Evolutionary conservation across 345 rosid species (phyloP).

Genomic region (Barbarea vulgaris): DNA sequence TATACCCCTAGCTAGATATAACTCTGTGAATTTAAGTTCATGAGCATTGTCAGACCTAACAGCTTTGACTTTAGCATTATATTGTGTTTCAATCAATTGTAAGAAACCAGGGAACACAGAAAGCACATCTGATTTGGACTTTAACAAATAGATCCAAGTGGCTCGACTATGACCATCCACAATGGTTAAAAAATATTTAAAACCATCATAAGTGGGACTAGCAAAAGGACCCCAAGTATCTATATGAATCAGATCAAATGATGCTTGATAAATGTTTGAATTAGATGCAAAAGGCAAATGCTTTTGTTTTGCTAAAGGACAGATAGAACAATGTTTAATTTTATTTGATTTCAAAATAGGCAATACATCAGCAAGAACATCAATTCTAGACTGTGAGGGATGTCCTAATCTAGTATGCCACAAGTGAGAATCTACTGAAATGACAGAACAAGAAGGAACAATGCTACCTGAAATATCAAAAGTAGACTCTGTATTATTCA

Average conservation of each 20-base stretch:
- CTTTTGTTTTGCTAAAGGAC: not conserved
- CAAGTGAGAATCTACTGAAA: not conserved
- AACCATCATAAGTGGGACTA: not conserved
- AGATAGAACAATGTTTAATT: not conserved
- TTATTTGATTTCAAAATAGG: not conserved
- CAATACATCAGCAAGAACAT: not conserved
- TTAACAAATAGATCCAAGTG: not conserved
- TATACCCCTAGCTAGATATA: not conserved
- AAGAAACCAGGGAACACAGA: not conserved
- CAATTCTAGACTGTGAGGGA: not conserved
- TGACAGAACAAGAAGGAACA: not conserved
- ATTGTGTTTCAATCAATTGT: not conserved
- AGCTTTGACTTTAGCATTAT: not conserved
- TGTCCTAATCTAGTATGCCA: not conserved
- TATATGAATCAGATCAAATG: not conserved
- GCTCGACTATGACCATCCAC: not conserved
- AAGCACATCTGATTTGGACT: not conserved
- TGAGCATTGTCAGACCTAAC: not conserved
- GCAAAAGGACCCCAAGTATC: not conserved
- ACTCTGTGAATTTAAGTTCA: not conserved
- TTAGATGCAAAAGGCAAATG: not conserved
- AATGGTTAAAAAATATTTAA: not conserved
- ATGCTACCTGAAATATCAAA: not conserved
- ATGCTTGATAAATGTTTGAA: rapidly evolving
- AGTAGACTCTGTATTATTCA: not conserved